These are phyloP conservation scores for Turnera subulata DNA, from an alignment of 345 rosid species.

Conservation along the genomic window DNA sequence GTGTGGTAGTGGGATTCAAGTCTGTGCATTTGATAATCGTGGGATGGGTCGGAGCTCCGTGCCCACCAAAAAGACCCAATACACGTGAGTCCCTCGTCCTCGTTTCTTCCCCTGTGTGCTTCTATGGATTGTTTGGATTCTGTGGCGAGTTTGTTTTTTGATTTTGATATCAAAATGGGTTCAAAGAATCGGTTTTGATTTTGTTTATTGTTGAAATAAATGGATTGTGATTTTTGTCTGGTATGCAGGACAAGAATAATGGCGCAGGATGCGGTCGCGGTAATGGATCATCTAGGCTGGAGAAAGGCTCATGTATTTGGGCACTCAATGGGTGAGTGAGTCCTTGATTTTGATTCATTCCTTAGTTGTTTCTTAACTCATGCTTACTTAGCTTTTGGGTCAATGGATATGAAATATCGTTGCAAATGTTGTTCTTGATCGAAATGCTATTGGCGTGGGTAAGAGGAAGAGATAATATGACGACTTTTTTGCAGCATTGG, in stretches of 20 bases:
- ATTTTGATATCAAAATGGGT: neutral
- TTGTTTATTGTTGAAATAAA: neutral
- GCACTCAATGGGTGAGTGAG: slow-evolving; percentile 95
- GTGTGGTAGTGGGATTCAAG: slow-evolving; percentile 45
- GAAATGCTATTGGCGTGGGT: too few species aligned
- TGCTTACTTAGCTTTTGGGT: too few species aligned
- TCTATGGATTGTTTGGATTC: neutral
- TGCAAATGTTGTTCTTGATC: too few species aligned
- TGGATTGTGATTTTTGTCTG: slow-evolving; percentile 6
- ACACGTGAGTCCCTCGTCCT: slow-evolving; percentile 44
- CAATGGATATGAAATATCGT: too few species aligned
- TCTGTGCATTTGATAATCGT: slow-evolving; percentile 94
- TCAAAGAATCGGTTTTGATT: neutral
- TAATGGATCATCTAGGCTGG: slow-evolving; percentile 95
- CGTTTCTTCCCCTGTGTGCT: neutral
- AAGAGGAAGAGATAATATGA: too few species aligned
- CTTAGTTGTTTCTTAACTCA: too few species aligned
- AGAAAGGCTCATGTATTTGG: slow-evolving; percentile 76
- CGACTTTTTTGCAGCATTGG: too few species aligned
- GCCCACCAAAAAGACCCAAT: slow-evolving; percentile 57
- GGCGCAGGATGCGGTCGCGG: slow-evolving; percentile 81
- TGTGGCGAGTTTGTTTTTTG: neutral
- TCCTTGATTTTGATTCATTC: neutral
- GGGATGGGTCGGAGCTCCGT: slow-evolving; percentile 92
- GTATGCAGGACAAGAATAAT: slow-evolving; percentile 72